phyloP scores from a whole-genome alignment of 2,329 filamentous ascomycete species.

The Stenocarpella maydis region DNA sequence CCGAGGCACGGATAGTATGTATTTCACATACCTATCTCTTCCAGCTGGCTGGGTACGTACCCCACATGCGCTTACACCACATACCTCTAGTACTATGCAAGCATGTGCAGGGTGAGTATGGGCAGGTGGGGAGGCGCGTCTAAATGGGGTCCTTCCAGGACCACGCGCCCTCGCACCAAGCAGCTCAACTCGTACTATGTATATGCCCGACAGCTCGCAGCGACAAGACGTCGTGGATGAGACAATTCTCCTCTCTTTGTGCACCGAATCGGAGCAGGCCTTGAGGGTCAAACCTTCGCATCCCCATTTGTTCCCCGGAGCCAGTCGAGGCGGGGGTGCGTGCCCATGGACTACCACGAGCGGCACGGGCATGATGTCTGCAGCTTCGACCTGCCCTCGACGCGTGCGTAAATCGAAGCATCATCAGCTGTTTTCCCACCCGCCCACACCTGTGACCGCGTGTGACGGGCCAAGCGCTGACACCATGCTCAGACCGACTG shows the following conservation, averaged over 20 bases:
- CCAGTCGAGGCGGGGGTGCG: background rate
- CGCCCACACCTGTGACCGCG: conserved; percentile 10
- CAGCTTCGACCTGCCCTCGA: conserved; percentile 64
- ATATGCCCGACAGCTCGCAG: background rate
- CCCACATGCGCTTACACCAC: too few relatives aligned
- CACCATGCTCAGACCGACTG: conserved; percentile 67
- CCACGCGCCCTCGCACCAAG: background rate
- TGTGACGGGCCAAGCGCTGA: conserved; percentile 16
- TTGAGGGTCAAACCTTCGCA: background rate
- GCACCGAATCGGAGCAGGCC: background rate
- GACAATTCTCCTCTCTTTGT: background rate
- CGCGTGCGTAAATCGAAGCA: conserved; percentile 52
- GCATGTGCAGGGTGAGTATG: conserved; percentile 4
- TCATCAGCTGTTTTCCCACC: conserved; percentile 21
- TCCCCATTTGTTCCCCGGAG: background rate
- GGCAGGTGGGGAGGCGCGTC: conserved; percentile 27
- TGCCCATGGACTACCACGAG: conserved; percentile 64
- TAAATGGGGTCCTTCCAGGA: background rate
- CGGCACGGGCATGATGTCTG: conserved; percentile 68
- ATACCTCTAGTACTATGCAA: background rate
- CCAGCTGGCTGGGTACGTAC: too few relatives aligned
- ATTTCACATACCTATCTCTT: too few relatives aligned
- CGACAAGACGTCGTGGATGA: background rate
- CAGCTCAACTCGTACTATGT: background rate
- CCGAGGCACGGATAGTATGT: too few relatives aligned